Conservation (phyloP, 2,329 filamentous ascomycete genomes). For the Venturiaceae sp. region DNA sequence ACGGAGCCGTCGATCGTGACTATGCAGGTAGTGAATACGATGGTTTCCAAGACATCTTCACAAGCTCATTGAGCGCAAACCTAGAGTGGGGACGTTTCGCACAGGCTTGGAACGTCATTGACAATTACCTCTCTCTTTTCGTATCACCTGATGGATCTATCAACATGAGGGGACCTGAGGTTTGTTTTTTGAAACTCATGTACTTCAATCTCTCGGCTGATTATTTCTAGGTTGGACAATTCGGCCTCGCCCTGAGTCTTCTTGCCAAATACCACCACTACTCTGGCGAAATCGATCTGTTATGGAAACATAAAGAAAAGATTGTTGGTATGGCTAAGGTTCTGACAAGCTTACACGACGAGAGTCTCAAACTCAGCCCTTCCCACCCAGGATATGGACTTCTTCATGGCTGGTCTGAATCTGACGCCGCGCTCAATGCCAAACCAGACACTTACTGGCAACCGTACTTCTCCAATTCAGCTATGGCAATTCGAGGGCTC, state of each 20-base stretch:
- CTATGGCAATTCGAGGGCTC: constrained; percentile 1
- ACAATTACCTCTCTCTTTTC: constrained; percentile 4
- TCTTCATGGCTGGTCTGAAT: constrained; percentile 6
- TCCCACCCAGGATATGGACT: constrained; percentile 1
- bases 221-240: constrained; percentile 1
- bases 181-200: neutral
- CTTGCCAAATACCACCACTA: constrained; percentile 4
- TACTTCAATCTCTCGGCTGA: neutral
- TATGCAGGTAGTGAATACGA: constrained; percentile 2
- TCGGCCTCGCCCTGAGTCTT: constrained; percentile 4
- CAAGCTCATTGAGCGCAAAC: constrained; percentile 1
- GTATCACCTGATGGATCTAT: neutral
- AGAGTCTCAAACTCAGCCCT: neutral
- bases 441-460: constrained; percentile 4
- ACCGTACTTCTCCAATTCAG: constrained; percentile 5
- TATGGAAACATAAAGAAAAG: constrained; percentile 2
- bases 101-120: constrained; percentile 1
- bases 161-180: constrained; percentile 7
- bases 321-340: constrained; percentile 3
- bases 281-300: neutral
- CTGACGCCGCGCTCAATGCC: neutral
- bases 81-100: constrained; percentile 5
- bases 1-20: constrained; percentile 1
- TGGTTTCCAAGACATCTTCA: constrained; percentile 7
- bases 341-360: neutral